Base-by-base conservation (phyloP, 257 asterid genomes). In the Forsythia suspensa region DNA sequence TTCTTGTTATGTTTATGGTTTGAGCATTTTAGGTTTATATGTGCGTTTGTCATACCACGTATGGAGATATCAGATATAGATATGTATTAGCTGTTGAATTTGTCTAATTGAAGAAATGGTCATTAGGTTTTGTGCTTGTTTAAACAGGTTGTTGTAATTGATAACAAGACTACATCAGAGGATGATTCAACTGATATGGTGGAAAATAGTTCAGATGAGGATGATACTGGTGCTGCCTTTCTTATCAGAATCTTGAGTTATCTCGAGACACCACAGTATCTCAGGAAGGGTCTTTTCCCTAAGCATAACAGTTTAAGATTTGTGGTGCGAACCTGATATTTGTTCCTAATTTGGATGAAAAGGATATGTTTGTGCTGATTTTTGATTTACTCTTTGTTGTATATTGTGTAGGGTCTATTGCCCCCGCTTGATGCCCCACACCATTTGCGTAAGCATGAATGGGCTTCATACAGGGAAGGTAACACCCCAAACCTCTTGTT, bases 371-470 rank as follows among this genome's bases (percentile, higher is more conserved):
- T 61, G 43, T 69, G 18, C 46, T 70, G 36, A 66, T 55, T 66
- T 44, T 76, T 72, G 21, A 75, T 71, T 51, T 55, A n/a, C 63
- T 7, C 36, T 42, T 69, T 69, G 69, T 40, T 75, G 57, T 57
- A 34, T 21, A 61, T 71, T 73, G 44, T 83, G 76, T 90, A 93
- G 98, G 99, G 98, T 48, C 74, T 90, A 57, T 90, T 95, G 80
- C 99, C 99, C 43, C 99, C 97, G 24, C 94, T 95, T 57, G 98
- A 95, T 48, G 97, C 99, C 76, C 98, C 98, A 71, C 97, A 95
- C 86, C 99, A 95, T 88, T 81, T 93, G 83, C 97, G 99, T 75
- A 92, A 88, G 88, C 99, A 95, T 77, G 98, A 95, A 91, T 95
- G 99, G 99, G 97, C 86, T 79, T 82, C 93, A 42, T 95, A 88